phyloP scores from a whole-genome alignment of 768 basidiomycete genomes.

The Boletales sp. region DNA sequence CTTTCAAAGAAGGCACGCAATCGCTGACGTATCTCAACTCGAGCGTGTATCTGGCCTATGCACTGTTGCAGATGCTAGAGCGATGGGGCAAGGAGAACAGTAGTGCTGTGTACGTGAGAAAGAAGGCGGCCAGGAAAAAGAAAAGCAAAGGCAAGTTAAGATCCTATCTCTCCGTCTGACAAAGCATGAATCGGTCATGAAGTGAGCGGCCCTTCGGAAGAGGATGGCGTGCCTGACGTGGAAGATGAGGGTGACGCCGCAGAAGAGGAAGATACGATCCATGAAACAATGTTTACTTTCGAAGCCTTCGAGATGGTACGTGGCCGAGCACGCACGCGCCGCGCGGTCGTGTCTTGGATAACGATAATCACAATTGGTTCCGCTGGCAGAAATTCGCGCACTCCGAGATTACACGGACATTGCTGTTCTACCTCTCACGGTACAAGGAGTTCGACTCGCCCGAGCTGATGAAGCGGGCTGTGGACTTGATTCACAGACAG shows the following conservation, averaged over 20 bases:
- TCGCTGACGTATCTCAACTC: conserved; percentile 82
- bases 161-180: conserved; percentile 19
- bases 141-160: conserved; percentile 45
- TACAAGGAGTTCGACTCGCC: conserved; percentile 74
- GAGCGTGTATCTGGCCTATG: conserved; percentile 79
- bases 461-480: conserved; percentile 88
- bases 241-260: conserved; percentile 60
- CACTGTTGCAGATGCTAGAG: conserved; percentile 86
- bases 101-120: conserved; percentile 68
- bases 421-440: conserved; percentile 76
- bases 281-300: conserved; percentile 89
- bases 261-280: conserved; percentile 60
- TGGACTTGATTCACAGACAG: conserved; percentile 86
- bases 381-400: conserved; percentile 79
- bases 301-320: conserved; percentile 84
- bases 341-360: conserved; percentile 15
- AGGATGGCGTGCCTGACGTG: conserved; percentile 64
- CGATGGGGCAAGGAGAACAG: conserved; percentile 73
- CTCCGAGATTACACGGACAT: conserved; percentile 79
- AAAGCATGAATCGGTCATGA: conserved; percentile 10
- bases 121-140: conserved; percentile 52
- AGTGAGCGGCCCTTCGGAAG: conserved; percentile 43
- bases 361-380: conserved; percentile 12
- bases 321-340: conserved; percentile 19
- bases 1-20: conserved; percentile 80